Base-by-base conservation (phyloP, 2,329 filamentous ascomycete genomes). In the Aspergillus sp. region DNA sequence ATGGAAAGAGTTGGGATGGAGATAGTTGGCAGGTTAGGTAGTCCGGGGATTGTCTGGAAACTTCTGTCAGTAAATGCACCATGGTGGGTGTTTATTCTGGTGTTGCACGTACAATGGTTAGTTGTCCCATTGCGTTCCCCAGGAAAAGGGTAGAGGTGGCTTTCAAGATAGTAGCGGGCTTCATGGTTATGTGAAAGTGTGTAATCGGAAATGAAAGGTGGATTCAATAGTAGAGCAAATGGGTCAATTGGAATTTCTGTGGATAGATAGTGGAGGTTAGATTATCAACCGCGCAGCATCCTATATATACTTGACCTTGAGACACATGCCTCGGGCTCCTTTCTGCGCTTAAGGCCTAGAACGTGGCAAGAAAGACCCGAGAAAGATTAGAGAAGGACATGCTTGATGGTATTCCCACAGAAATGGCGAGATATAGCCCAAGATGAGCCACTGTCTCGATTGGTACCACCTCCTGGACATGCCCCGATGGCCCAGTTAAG, bases 151-250 rank as follows among this genome's bases (percentile, higher is more conserved):
- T 63, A 46, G 64, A 63, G 59, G 64, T 51, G 24, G 65, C 51
- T 56, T 65, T 66, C 49, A 70, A 46, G 48, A 64, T 34, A 63
- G 66, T 41, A 52, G 65, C 64, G 54, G 65, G 55, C 64, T 70
- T 73, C 70, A 73, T 72, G 48, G 37, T 47, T n/a, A 17, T 34
- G 19, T 2, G 19, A 37, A 42, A 22, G 24, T 4, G n/a, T 11
- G 34, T 33, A 33, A 13, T 33, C 11, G 11, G 33, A 8, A 22
- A 44, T 6, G 7, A 15, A 17, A 20, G 8, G 22, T 27, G 30
- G 3, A 19, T 11, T n/a, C 15, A 11, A 9, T 3, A 30, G 27
- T 42, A 17, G 40, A 42, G 40, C n/a, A 17, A 42, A 42, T 17
- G 13, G 19, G 19, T 30, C 13, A 20, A 44, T 15, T 6, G 13